Conservation (phyloP, 306 rosid species). For the Acacia confusa region DNA sequence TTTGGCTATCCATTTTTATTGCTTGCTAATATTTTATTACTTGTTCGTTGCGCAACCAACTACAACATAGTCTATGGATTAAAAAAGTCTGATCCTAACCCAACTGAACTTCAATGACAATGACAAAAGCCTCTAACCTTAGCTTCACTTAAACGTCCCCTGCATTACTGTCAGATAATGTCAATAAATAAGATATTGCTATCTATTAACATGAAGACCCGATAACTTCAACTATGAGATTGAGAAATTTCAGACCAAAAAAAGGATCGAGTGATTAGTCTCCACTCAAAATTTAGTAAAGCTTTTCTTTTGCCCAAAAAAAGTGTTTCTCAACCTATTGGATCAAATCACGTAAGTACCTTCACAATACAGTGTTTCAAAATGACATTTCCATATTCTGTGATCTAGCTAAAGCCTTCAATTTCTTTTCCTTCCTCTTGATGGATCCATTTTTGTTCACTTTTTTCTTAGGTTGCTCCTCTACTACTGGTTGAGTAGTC, state of each 20-base stretch:
- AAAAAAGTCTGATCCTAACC: background rate
- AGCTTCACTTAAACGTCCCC: background rate
- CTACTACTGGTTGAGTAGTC: conserved; percentile 60
- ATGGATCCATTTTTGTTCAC: conserved; percentile 62
- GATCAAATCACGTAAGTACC: background rate
- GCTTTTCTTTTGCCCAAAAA: background rate
- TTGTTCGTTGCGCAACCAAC: too few relatives aligned
- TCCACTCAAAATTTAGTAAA: background rate
- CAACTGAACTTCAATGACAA: background rate
- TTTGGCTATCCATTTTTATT: too few relatives aligned
- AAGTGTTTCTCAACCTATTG: background rate
- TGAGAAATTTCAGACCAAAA: background rate
- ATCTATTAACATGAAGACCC: background rate
- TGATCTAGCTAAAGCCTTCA: conserved; percentile 41
- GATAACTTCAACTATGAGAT: too few relatives aligned
- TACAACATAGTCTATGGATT: too few relatives aligned
- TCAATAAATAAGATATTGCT: background rate
- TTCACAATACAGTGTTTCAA: background rate
- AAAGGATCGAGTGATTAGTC: background rate
- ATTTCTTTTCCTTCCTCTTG: conserved; percentile 60
- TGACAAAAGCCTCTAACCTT: background rate
- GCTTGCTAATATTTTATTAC: too few relatives aligned
- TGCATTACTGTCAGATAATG: background rate
- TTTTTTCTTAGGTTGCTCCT: conserved; percentile 58
- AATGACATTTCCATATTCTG: conserved; percentile 61